Base-by-base conservation (phyloP, 331 rosid species). In the Spiraea crenata region DNA sequence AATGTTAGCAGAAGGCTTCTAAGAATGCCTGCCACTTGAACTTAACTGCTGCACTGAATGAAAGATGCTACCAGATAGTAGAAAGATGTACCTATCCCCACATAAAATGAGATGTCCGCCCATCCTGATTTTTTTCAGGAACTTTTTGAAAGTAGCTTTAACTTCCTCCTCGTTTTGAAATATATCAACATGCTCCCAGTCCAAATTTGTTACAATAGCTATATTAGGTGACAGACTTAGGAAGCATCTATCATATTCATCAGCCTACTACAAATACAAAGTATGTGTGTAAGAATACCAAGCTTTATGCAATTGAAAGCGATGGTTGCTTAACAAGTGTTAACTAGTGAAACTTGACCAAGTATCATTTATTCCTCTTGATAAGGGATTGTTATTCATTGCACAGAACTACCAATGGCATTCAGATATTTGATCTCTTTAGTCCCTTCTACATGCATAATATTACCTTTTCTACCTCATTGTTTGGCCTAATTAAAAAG, bases 111-210 rank as follows among this genome's bases (percentile, higher is more conserved):
- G 74, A 69, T 69, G 67, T 19, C 80, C 74, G 2, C 67, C 79
- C 40, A 56, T 78, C 68, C 63, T 70, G 65, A 68, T 76, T 49
- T 11, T 70, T 4, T 77, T 73, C 50, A 81, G 55, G 72, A 80
- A 76, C 19, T 44, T 72, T 60, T 55, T 62, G 68, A 76, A 76
- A 13, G 58, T 62, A 47, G 57, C 40, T 73, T 38, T 67, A 45
- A 81, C 73, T 14, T 76, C 79, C 60, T 77, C 85, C 69, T 74
- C 78, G 2, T 57, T 48, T 71, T 46, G 40, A 57, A 82, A 78
- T 14, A 66, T 65, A 48, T 82, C 78, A 65, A 82, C 74, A 72
- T 74, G 75, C 72, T 77, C 85, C 85, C 79, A 63, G 5, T 77
- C 75, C 71, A 75, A 40, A 71, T 62, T 75, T n/a, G 74, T 74